phyloP scores from a whole-genome alignment of 2,329 filamentous ascomycete genomes.

The Penicillium sclerotigenum region DNA sequence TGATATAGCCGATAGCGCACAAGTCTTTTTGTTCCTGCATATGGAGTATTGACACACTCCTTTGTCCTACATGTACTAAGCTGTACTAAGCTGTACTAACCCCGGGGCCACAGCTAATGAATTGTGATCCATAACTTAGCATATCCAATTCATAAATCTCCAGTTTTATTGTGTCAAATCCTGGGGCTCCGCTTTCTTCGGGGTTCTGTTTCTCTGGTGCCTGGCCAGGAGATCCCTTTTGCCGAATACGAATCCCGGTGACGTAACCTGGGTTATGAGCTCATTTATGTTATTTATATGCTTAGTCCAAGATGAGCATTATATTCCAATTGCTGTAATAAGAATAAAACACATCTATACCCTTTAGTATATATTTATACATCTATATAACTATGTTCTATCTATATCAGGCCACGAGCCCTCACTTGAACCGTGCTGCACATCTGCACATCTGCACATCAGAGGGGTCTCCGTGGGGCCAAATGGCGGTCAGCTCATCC shows the following conservation, averaged over 20 bases:
- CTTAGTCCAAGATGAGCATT: background rate
- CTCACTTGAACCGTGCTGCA: background rate
- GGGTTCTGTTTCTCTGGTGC: background rate
- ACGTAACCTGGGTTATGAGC: no score
- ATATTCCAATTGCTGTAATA: no score
- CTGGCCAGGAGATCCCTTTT: background rate
- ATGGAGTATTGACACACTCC: background rate
- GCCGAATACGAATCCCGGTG: background rate
- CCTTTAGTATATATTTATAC: no score
- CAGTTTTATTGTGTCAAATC: background rate
- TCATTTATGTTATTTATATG: background rate
- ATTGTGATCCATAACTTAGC: background rate
- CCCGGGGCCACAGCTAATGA: background rate
- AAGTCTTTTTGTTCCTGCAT: background rate
- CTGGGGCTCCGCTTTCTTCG: slow-evolving; percentile 2
- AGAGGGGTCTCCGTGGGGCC: background rate
- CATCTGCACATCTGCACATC: background rate
- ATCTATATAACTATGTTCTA: no score
- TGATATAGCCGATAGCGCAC: background rate
- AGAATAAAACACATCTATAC: no score
- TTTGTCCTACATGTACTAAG: background rate
- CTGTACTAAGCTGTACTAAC: background rate
- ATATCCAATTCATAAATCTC: background rate
- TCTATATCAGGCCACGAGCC: slow-evolving; percentile 1
- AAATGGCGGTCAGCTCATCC: background rate